A percentile compares a stretch with the other conserved stretches of the same genome.
phyloP scores from a whole-genome alignment of 2,329 filamentous ascomycete genomes.

The Aureobasidium sp. region DNA sequence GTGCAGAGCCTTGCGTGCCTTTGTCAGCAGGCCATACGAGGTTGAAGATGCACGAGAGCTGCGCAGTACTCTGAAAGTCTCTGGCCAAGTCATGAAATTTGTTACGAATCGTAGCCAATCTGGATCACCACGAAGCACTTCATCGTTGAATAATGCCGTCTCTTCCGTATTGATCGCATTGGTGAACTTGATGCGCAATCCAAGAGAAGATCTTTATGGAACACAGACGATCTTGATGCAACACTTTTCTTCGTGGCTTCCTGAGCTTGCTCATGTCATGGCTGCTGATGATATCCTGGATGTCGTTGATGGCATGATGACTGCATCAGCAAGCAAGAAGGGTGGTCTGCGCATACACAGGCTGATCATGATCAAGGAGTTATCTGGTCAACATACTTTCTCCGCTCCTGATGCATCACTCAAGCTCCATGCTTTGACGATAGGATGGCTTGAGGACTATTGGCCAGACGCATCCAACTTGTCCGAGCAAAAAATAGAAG shows the following conservation, averaged over 20 bases:
- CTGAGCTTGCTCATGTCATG: slow-evolving; percentile 71
- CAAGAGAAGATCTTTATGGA: slow-evolving; percentile 6
- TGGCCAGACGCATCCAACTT: slow-evolving; percentile 72
- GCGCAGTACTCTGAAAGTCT: slow-evolving; percentile 13
- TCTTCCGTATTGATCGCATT: neutral
- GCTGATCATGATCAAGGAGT: slow-evolving; percentile 85
- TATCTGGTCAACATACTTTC: slow-evolving; percentile 75
- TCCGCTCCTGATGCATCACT: slow-evolving; percentile 65
- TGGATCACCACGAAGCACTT: neutral
- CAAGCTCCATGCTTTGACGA: slow-evolving; percentile 41
- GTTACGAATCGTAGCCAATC: neutral
- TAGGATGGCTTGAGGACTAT: slow-evolving; percentile 75
- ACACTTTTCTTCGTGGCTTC: slow-evolving; percentile 96
- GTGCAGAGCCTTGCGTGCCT: slow-evolving; percentile 11
- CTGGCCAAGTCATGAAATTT: slow-evolving; percentile 12
- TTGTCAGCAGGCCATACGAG: slow-evolving; percentile 13
- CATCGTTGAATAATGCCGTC: neutral
- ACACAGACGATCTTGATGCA: slow-evolving; percentile 84
- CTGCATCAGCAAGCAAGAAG: slow-evolving; percentile 3
- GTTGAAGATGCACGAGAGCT: slow-evolving; percentile 14
- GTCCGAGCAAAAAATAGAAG: slow-evolving; percentile 81
- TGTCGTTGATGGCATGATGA: slow-evolving; percentile 49
- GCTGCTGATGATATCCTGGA: slow-evolving; percentile 78
- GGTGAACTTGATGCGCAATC: slow-evolving; percentile 9
- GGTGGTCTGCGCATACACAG: slow-evolving; percentile 28